Base-by-base conservation (phyloP, 257 asterid species). In the Nicotiana tomentosiformis region DNA sequence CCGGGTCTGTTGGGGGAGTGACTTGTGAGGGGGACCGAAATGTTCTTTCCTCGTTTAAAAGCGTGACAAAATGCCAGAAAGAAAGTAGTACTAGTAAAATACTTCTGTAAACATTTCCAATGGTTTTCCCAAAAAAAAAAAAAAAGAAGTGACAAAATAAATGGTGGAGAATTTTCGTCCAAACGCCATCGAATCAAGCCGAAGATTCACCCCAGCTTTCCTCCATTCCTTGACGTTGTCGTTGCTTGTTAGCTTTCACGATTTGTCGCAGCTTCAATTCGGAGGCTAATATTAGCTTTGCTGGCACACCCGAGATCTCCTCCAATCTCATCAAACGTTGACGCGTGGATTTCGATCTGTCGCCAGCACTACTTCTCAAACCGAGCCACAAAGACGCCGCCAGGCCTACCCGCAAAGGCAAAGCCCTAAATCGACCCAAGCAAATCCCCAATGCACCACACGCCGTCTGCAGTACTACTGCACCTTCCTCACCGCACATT, bases 361-460 rank as follows among this genome's bases (percentile, higher is more conserved):
- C 82, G 0, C 82, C 65, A 32, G 35, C 3, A 33, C 80, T 35
- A 43, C 78, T 78, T 82, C 87, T 87, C 80, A 91, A 74, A 0
- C 94, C 93, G 20, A 89, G 86, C 94, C 94, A 93, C 81, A 91
- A 83, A 12, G 91, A 87, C 35, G 96, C 94, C 77, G 92, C 97
- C 14, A 91, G 66, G 46, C 84, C 32, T 10, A 90, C 88, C 5
- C 94, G 89, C 72, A 85, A 83, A 30, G 97, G 95, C 82, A 90
- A 17, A 81, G 32, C 87, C 61, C 84, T 81, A 85, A 84, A 79
- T 8, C 85, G 66, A 30, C 80, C 87, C 80, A 30, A 82, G 57
- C 92, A 89, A 77, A 66, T 85, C 9, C 66, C 84, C 18, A 91
- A 4, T 3, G 84, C 95, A 26, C 30, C 60, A 78, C 87, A 77